phyloP scores from a whole-genome alignment of 2,329 filamentous ascomycete genomes.

The Penicillium sp. region DNA sequence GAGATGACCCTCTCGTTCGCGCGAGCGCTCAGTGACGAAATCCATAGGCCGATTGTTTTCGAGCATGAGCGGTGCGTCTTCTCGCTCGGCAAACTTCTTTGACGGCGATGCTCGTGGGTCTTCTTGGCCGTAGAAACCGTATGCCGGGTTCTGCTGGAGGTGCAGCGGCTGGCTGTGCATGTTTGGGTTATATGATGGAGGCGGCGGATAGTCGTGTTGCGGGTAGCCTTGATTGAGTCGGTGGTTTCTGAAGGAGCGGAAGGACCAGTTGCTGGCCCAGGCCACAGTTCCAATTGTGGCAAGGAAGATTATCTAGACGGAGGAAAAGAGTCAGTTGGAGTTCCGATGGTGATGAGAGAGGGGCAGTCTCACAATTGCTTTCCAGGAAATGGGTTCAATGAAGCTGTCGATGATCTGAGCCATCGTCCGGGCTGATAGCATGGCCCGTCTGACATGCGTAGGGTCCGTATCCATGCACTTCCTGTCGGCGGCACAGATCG shows the following conservation, averaged over 20 bases:
- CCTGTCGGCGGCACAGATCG: constrained; percentile 77
- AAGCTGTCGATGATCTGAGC: constrained; percentile 94
- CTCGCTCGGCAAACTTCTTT: constrained; percentile 25
- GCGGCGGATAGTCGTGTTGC: constrained; percentile 25
- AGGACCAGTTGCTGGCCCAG: constrained; percentile 61
- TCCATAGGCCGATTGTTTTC: constrained; percentile 33
- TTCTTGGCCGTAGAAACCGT: constrained; percentile 28
- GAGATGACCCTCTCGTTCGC: constrained; percentile 33
- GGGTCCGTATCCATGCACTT: constrained; percentile 86
- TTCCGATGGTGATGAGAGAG: background rate
- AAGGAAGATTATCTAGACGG: constrained; percentile 41
- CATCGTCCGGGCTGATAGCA: constrained; percentile 82
- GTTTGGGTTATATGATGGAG: constrained; percentile 18
- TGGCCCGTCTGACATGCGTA: constrained; percentile 72
- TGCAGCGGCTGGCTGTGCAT: constrained; percentile 27
- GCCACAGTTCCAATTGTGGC: constrained; percentile 51
- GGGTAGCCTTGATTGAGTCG: constrained; percentile 33
- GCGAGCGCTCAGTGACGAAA: constrained; percentile 35
- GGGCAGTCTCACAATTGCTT: constrained; percentile 63
- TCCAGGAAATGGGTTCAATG: constrained; percentile 85
- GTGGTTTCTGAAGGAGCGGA: constrained; percentile 53
- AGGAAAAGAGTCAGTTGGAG: constrained; percentile 16
- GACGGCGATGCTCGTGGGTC: constrained; percentile 18
- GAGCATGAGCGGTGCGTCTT: constrained; percentile 32
- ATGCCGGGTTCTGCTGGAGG: constrained; percentile 29